Base-by-base conservation (phyloP, 176 grass and related monocot species). In the Paspalum vaginatum region DNA sequence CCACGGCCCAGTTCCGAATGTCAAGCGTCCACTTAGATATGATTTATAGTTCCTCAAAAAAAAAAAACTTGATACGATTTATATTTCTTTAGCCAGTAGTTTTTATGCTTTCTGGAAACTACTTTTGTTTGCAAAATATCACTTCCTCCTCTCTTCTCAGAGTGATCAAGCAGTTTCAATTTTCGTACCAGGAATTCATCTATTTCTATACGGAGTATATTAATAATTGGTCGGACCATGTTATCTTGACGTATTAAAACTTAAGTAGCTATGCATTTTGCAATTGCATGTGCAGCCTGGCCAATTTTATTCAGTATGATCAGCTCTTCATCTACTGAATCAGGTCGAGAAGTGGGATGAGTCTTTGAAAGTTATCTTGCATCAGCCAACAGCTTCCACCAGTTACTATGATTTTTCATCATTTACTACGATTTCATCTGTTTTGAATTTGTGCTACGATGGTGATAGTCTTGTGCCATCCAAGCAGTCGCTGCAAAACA, bases 261-360 rank as follows among this genome's bases (percentile, higher is more conserved):
- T 42, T 6, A 6, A 42, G 6, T 69, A 69, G 43, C 66, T 6
- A 49, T 70, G 21, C 22, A 70, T 52, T 27, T n/a, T n/a, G n/a
- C n/a, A 6, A 42, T 62, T 13, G 6, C 6, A 7, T 37, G 13
- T 10, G 11, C 24, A 32, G 26, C 32, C 4, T 64, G 47, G 21
- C 6, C 20, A 60, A 11, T 73, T 79, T 72, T 51, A 40, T 79
- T 67, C 2, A 57, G 13, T n/a, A 25, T 66, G 11, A 59, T 78
- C 5, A 73, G 14, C 40, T 71, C 72, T 57, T 69, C 22, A 5
- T 78, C 4, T 76, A 0, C 11, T 73, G 43, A 81, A 46, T 48
- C 71, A n/a, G n/a, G n/a, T n/a, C n/a, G n/a, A n/a, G n/a, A n/a
- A n/a, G n/a, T n/a, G n/a, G n/a, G n/a, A n/a, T n/a, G n/a, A n/a